Conservation (phyloP, 345 rosid genomes). For the Murraya koenigii region DNA sequence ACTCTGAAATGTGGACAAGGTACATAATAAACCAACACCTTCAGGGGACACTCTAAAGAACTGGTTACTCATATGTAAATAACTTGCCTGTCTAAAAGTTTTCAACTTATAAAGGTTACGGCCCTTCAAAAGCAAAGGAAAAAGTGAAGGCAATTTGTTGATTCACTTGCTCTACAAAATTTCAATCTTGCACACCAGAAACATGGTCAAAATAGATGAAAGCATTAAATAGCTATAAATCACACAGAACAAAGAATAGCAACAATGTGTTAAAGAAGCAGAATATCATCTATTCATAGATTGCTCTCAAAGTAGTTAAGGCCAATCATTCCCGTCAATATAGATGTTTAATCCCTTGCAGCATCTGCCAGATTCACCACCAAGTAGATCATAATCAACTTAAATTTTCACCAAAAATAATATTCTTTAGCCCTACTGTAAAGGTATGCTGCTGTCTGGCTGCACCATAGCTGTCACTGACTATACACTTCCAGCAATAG, state of each 20-base stretch:
- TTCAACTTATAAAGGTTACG: slow-evolving; percentile 58
- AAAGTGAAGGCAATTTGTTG: slow-evolving; percentile 48
- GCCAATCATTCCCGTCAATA: not conserved
- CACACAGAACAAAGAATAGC: not conserved
- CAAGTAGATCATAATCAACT: not conserved
- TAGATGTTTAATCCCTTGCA: not conserved
- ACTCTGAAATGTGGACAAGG: slow-evolving; percentile 26
- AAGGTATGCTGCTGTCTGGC: slow-evolving; percentile 77
- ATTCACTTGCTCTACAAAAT: slow-evolving; percentile 62
- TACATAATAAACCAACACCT: slow-evolving; percentile 7
- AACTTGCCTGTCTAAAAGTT: slow-evolving; percentile 53
- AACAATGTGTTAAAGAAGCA: not conserved
- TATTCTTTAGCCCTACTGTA: slow-evolving; percentile 38
- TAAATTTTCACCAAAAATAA: not conserved
- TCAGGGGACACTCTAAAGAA: not conserved
- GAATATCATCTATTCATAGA: not conserved
- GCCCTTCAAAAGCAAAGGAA: slow-evolving; percentile 66
- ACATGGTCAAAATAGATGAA: slow-evolving; percentile 14
- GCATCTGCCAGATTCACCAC: slow-evolving; percentile 5
- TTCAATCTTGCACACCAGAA: slow-evolving; percentile 46
- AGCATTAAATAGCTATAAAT: slow-evolving; percentile 8
- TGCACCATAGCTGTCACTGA: slow-evolving; percentile 71
- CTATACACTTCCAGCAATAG: slow-evolving; percentile 61
- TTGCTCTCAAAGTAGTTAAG: not conserved
- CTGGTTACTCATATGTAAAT: not conserved